phyloP scores from a whole-genome alignment of 225 moss, liverwort and hornwort species.

The Marchantia polymorpha region DNA sequence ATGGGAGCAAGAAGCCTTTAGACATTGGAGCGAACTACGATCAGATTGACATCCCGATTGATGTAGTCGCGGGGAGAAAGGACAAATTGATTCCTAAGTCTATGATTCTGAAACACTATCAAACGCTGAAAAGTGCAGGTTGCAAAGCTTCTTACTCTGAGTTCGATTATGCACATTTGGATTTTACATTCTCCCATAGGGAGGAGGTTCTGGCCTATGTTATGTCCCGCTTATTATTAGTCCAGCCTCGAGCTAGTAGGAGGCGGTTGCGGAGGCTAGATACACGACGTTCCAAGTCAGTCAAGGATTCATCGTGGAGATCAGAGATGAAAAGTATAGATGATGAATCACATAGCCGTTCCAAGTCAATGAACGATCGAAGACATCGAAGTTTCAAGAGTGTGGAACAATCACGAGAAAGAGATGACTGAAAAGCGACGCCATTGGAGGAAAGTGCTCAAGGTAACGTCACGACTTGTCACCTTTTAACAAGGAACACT shows the following conservation, averaged over 20 bases:
- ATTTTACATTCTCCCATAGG: slow-evolving; percentile 80
- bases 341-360: slow-evolving; percentile 9
- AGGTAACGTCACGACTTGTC: neutral
- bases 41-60: slow-evolving; percentile 70
- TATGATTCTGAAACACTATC: slow-evolving; percentile 72
- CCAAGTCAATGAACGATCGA: slow-evolving; percentile 5
- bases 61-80: slow-evolving; percentile 72
- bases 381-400: slow-evolving; percentile 1
- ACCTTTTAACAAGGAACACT: too few species aligned
- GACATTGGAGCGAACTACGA: slow-evolving; percentile 75
- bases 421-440: neutral
- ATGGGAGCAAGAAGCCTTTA: slow-evolving; percentile 57
- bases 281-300: slow-evolving; percentile 18
- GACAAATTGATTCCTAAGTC: slow-evolving; percentile 73
- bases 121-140: slow-evolving; percentile 48
- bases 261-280: slow-evolving; percentile 2
- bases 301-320: neutral
- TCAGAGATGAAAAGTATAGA: neutral
- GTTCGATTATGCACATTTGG: slow-evolving; percentile 91
- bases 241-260: slow-evolving; percentile 20
- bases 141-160: slow-evolving; percentile 65
- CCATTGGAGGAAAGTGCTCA: neutral
- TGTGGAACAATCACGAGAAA: neutral
- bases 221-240: slow-evolving; percentile 73
- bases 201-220: slow-evolving; percentile 80